Percentiles rank a stretch among this genome's conserved stretches.
phyloP scores from a whole-genome alignment of 192 early-diverging fungal species.

The Backusella westeae region DNA sequence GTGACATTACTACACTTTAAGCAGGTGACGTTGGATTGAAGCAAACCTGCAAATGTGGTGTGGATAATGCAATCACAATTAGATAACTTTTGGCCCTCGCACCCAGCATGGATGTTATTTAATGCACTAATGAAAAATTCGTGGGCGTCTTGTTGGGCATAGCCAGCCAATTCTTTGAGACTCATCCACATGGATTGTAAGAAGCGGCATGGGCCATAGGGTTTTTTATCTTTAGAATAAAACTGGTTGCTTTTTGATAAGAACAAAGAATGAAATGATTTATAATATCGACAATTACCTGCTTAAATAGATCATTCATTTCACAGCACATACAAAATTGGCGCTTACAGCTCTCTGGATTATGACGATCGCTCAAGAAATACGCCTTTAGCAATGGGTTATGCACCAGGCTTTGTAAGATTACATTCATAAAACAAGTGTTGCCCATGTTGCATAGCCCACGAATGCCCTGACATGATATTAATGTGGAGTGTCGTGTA shows the following conservation, averaged over 20 bases:
- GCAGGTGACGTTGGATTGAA: conserved; percentile 93
- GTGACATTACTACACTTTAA: conserved; percentile 73
- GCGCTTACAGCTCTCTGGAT: conserved; percentile 56
- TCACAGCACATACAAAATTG: conserved; percentile 92
- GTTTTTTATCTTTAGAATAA: conserved; percentile 62
- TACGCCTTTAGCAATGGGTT: conserved; percentile 88
- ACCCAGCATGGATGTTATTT: conserved; percentile 80
- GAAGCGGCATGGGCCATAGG: conserved; percentile 82
- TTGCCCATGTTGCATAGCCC: conserved; percentile 91
- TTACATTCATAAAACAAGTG: conserved; percentile 95
- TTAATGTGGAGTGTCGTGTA: conserved; percentile 39
- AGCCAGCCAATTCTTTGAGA: conserved; percentile 83
- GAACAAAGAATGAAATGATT: neutral
- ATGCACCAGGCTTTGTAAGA: conserved; percentile 89
- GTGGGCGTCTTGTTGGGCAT: conserved; percentile 96
- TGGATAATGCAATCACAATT: conserved; percentile 88
- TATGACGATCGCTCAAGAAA: conserved; percentile 92
- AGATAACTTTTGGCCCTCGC: conserved; percentile 39
- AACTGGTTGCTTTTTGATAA: conserved; percentile 37
- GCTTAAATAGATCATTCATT: conserved; percentile 77
- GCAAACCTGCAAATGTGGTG: conserved; percentile 82
- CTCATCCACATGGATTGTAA: conserved; percentile 90
- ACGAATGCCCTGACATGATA: conserved; percentile 61
- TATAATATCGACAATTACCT: conserved; percentile 42
- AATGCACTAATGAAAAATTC: conserved; percentile 93